Evolutionary conservation across 2,329 filamentous ascomycete species (phyloP).

Genomic region (Fusarium avenaceum): DNA sequence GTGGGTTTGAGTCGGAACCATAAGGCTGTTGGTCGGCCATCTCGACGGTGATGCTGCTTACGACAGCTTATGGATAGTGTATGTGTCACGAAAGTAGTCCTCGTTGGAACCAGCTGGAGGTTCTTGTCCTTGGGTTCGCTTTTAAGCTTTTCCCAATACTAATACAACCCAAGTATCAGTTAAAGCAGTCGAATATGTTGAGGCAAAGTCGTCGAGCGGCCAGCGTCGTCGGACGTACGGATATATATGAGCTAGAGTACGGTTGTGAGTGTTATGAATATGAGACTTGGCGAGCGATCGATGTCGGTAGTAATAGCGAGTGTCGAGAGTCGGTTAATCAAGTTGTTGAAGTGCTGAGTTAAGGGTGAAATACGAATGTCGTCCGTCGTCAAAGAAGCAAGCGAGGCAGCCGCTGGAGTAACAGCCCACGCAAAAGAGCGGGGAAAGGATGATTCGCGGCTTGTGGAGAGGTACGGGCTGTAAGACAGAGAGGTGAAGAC

Average conservation of each 20-base stretch:
- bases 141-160: neutral
- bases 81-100: neutral
- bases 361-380: slow-evolving; percentile 27
- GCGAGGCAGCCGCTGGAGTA: slow-evolving; percentile 36
- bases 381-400: slow-evolving; percentile 30
- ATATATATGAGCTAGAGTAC: slow-evolving; percentile 2
- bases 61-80: slow-evolving; percentile 25
- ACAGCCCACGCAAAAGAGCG: slow-evolving; percentile 42
- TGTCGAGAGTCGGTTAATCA: slow-evolving; percentile 18
- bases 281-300: neutral
- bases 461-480: slow-evolving; percentile 10
- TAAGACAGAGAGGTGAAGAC: neutral
- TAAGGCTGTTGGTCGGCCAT: slow-evolving; percentile 48
- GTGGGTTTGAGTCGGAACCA: slow-evolving; percentile 38
- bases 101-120: neutral
- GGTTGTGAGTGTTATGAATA: neutral
- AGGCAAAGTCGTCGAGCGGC: slow-evolving; percentile 41
- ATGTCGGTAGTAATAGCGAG: slow-evolving; percentile 21
- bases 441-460: slow-evolving; percentile 33
- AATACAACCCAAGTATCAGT: neutral
- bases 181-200: slow-evolving; percentile 21
- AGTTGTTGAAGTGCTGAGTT: slow-evolving; percentile 31
- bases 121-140: neutral
- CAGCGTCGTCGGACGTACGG: slow-evolving; percentile 32
- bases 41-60: slow-evolving; percentile 28